Percentiles rank a stretch among this genome's conserved stretches.
These are phyloP conservation scores for Boletellus emodensis DNA, from an alignment of 768 basidiomycete genomes.

Conservation along the genomic window DNA sequence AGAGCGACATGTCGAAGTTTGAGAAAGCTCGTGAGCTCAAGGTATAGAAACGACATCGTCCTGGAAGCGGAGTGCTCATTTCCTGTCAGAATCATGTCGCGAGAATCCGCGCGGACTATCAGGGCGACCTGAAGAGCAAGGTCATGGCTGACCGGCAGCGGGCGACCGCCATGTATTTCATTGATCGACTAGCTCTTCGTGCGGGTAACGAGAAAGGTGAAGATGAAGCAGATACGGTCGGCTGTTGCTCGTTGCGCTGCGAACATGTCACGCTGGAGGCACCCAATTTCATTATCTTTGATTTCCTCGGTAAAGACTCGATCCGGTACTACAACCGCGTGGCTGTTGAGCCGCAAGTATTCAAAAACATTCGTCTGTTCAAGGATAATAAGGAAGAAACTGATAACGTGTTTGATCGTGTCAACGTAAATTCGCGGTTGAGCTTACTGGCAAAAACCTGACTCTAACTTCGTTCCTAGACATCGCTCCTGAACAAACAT, in stretches of 20 bases:
- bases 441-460: constrained; percentile 11
- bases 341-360: constrained; percentile 84
- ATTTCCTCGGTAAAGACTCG: constrained; percentile 99
- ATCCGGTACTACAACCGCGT: constrained; percentile 96
- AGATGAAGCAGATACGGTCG: constrained; percentile 98
- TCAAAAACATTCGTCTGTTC: constrained; percentile 97
- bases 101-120: constrained; percentile 86
- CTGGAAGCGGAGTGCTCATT: constrained; percentile 4
- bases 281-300: constrained; percentile 86
- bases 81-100: constrained; percentile 76
- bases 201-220: constrained; percentile 99
- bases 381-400: constrained; percentile 87
- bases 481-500: constrained; percentile 85
- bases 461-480: constrained; percentile 43
- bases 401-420: constrained; percentile 91
- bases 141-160: constrained; percentile 94
- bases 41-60: constrained; percentile 39
- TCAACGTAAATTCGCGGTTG: constrained; percentile 53
- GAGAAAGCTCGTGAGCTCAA: constrained; percentile 97
- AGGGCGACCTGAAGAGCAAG: constrained; percentile 77
- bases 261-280: constrained; percentile 93
- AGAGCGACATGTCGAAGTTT: constrained; percentile 96
- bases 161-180: constrained; percentile 99
- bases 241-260: constrained; percentile 95
- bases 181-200: constrained; percentile 94